Conservation (phyloP, 257 asterid species). For the Solanum corneliomulleri region DNA sequence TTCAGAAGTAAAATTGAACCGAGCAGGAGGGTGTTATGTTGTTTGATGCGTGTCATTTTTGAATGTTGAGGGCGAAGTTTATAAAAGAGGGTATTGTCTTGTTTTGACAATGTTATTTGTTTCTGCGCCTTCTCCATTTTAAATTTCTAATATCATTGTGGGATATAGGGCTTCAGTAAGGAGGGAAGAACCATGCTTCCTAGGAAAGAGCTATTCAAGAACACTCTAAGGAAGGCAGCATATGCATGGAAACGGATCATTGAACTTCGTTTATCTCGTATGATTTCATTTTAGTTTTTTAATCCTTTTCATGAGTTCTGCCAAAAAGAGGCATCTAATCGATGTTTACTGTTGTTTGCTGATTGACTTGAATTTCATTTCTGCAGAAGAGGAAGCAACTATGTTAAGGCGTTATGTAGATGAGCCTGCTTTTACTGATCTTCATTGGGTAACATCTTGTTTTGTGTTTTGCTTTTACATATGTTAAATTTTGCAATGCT, state of each 20-base stretch:
- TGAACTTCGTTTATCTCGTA: conserved; percentile 74
- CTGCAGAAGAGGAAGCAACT: conserved; percentile 84
- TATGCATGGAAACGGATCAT: conserved; percentile 67
- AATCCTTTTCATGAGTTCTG: neutral
- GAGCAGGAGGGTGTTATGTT: neutral
- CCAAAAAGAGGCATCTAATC: neutral
- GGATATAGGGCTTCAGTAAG: conserved; percentile 61
- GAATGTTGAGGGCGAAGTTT: neutral
- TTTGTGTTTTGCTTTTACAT: neutral
- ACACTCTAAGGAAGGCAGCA: conserved; percentile 83
- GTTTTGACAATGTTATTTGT: neutral
- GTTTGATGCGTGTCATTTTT: neutral
- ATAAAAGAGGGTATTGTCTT: neutral
- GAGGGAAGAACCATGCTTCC: conserved; percentile 73
- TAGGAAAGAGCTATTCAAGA: conserved; percentile 83
- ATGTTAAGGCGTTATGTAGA: conserved; percentile 64
- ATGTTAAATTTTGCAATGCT: neutral
- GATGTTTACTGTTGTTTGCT: neutral
- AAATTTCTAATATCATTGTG: neutral
- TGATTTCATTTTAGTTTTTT: neutral
- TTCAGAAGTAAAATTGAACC: neutral
- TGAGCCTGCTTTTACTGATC: conserved; percentile 94
- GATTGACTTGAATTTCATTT: neutral
- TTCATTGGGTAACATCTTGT: conserved; percentile 72
- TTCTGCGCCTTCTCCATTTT: neutral